Evolutionary conservation across 768 basidiomycete species (phyloP), one percentile per base, ranked within the genome.

Genomic region (Calocera viscosa): DNA sequence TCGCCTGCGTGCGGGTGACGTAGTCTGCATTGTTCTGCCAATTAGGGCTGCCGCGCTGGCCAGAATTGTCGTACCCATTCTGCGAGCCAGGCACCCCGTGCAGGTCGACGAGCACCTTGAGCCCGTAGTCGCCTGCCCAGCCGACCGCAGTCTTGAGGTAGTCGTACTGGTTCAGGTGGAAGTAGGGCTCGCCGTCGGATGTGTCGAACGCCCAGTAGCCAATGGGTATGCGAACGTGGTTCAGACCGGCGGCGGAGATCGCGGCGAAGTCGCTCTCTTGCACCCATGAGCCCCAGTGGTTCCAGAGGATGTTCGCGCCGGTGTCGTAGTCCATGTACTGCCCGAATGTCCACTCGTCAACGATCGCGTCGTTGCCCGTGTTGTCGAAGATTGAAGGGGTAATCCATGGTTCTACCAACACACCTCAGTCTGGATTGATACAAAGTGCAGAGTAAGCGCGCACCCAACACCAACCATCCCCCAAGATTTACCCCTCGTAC

Each of bases 101-200:
- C 0, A 90, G 81, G 77, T 94, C 93, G 39, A 95, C 74, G 60
- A 96, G 86, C 30, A 94, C 77, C 71, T 94, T 94, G 53, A 97
- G 74, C 8, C 86, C 86, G 71, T 90, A 76, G 30, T 80, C 79
- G 53, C 77, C 76, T 1, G 93, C 92, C 53, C 53, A 60, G 53
- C 53, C 53, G 24, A 60, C 30, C 7, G 83, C 84, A 49, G 67
- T 81, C 53, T 60, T 60, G 30, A 60, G 53, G 53, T 60, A 60
- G 30, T 60, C 53, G 30, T 60, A 60, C 30, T 60, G 53, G 30
- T 60, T 60, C 53, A 60, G 53, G 53, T 60, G 53, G 53, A 60
- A 60, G 53, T 60, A 60, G 11, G 53, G 53, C 30, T 60, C 53
- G 14, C 53, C 72, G 16, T 80, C 77, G 19, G 80, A 81, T 5